Conservation (phyloP, 768 basidiomycete species). For the Rhodosporidiobolus odoratus region DNA sequence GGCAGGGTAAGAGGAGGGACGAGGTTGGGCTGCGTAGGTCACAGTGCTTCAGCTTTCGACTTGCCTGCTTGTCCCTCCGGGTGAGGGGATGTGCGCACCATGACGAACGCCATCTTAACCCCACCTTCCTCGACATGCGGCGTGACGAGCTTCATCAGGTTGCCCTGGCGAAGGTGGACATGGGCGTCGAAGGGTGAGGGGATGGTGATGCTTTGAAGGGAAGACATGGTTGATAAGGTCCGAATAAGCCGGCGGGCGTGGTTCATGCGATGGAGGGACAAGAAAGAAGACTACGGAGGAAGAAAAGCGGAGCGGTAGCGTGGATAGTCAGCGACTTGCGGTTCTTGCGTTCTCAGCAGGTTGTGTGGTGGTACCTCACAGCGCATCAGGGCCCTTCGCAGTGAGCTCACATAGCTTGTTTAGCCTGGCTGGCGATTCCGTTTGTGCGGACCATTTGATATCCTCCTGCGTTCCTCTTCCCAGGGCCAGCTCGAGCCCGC, state of each 20-base stretch:
- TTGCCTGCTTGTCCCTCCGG: neutral
- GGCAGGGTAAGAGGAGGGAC: slow-evolving; percentile 40
- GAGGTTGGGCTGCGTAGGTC: slow-evolving; percentile 63
- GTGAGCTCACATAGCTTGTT: no score
- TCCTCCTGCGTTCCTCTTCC: no score
- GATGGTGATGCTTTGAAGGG: slow-evolving; percentile 17
- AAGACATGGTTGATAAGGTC: neutral
- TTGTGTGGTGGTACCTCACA: no score
- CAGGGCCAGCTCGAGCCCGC: no score
- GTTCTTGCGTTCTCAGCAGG: no score
- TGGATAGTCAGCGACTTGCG: neutral
- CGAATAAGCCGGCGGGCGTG: neutral
- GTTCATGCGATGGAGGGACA: neutral
- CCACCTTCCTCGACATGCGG: slow-evolving; percentile 88
- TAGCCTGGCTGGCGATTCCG: no score
- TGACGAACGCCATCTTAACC: slow-evolving; percentile 87
- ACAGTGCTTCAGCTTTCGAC: neutral
- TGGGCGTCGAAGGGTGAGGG: slow-evolving; percentile 80
- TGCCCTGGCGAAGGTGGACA: slow-evolving; percentile 88
- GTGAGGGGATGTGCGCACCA: slow-evolving; percentile 55
- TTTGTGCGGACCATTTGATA: no score
- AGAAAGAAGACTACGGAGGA: neutral
- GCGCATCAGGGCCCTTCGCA: no score
- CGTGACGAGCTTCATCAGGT: slow-evolving; percentile 71
- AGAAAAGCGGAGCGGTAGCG: neutral